Base-by-base conservation (phyloP, 306 rosid genomes). In the Crataegus laevigata region DNA sequence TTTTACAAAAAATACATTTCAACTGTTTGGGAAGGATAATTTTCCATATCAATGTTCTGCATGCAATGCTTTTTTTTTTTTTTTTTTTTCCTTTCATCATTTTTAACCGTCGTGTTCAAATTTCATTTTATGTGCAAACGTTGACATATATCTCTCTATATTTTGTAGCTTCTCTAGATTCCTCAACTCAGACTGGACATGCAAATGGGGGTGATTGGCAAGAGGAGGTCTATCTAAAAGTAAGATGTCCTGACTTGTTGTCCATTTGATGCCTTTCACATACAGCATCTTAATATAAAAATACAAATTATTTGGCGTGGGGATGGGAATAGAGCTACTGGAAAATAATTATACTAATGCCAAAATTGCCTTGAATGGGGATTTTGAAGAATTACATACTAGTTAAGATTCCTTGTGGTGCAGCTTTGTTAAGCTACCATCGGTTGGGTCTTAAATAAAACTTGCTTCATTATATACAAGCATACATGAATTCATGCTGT, bases 191-290 rank as follows among this genome's bases (percentile, higher is more conserved):
- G 87, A 85, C 85, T 66, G 90, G 85, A 76, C 92, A 89, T 64
- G 78, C 84, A 78, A 82, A 74, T 83, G 91, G 87, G 43, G 82
- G 66, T 69, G 89, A 91, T 79, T 87, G 91, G 94, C 92, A 83
- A 85, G 94, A 89, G 84, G 97, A 86, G 74, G 69, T 77, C 62
- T 85, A 80, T 85, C 92, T 87, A 77, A 89, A 83, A 91, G 97
- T 91, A 81, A 77, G 38, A 19, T 42, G 71, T 66, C 68, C 30
- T 17, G 47, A 47, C 52, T 60, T 25, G 10, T 62, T 76, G 61
- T 25, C 51, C 11, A 3, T 57, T 30, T 17, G 36, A n/a, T 71
- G 68, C 8, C 28, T 24, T n/a, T 60, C 34, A 10, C 17, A 7
- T 54, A 4, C 5, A n/a, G 55, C 15, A 54, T 36, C 17, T 47